These are phyloP conservation scores for Neurospora sp. DNA, from an alignment of 495 filamentous ascomycete species.

Conservation along the genomic window DNA sequence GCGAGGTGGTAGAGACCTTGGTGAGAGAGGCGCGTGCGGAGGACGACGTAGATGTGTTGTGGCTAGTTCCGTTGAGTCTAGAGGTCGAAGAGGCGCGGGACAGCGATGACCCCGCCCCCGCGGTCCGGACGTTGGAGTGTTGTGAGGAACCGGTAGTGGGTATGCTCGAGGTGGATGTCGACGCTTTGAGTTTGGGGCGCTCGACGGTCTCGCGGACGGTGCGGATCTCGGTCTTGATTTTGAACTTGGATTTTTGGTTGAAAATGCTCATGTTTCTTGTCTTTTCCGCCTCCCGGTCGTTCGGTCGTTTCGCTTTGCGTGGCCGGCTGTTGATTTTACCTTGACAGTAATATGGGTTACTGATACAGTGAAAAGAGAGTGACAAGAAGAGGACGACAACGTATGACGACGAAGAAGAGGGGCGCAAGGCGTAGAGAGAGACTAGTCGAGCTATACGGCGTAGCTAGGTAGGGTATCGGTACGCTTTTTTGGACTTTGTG, in stretches of 20 bases:
- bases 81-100: neutral
- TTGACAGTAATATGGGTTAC: neutral
- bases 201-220: conserved; percentile 19
- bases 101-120: neutral
- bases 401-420: neutral
- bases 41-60: conserved; percentile 1
- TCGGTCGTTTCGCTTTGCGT: neutral
- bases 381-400: neutral
- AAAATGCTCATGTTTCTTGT: conserved; percentile 22
- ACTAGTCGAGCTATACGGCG: neutral
- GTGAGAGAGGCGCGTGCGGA: conserved; percentile 4
- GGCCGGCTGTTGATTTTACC: neutral
- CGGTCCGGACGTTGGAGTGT: neutral
- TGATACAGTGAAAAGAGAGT: neutral
- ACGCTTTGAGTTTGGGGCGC: conserved; percentile 8
- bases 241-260: conserved; percentile 30
- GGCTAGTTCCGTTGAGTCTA: neutral
- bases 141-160: neutral
- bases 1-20: conserved; percentile 1
- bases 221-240: conserved; percentile 22
- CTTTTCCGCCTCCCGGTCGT: neutral
- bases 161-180: neutral
- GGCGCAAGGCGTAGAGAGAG: neutral
- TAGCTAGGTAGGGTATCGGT: neutral
- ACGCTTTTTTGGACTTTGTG: neutral